Evolutionary conservation across 129 eudicot species (phyloP), one percentile per base, ranked within the genome.

Genomic region (Pittosporum tobira): DNA sequence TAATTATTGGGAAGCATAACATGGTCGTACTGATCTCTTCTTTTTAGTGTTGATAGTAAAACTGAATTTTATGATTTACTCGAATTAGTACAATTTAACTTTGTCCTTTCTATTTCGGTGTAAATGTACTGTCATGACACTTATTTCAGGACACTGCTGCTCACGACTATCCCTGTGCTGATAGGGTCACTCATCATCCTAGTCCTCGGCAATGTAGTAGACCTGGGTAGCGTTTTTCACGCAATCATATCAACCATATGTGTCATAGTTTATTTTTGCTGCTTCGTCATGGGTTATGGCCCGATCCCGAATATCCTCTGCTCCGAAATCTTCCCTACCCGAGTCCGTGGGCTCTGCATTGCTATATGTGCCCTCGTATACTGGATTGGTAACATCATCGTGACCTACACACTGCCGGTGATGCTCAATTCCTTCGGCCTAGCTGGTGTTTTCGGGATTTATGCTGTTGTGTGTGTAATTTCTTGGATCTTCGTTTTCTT

Each of bases 331-430:
- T 84, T 84, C 65, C 94, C 94, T 0, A 84, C 94, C 0, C 59
- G 81, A n/a, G 94, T 84, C 29, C 88, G 94, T 30, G 94, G 94
- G 13, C 56, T 81, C 34, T 84, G 94, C 77, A 84, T 84, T 45
- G 94, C 94, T n/a, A 75, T 84, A 7, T 84, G 94, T 38, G 80
- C 85, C 42, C 68, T 84, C 6, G 85, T 75, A 28, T 81, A 67
- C 76, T 84, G 94, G 94, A 81, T 81, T 14, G 69, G 88, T 18
- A 85, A 84, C 60, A 82, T 84, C 61, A 78, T 84, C n/a, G 94
- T 84, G 18, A 84, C 94, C 42, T 81, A 84, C 69, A 57, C 88
- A 4, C 57, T 84, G 51, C 94, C 94, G 0, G 78, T 78, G 70
- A 71, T 84, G 85, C 85, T 84, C 53, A 62, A 49, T 25, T 73